Evolutionary conservation across 495 filamentous ascomycete genomes (phyloP).

Genomic region (Tirmania nivea): DNA sequence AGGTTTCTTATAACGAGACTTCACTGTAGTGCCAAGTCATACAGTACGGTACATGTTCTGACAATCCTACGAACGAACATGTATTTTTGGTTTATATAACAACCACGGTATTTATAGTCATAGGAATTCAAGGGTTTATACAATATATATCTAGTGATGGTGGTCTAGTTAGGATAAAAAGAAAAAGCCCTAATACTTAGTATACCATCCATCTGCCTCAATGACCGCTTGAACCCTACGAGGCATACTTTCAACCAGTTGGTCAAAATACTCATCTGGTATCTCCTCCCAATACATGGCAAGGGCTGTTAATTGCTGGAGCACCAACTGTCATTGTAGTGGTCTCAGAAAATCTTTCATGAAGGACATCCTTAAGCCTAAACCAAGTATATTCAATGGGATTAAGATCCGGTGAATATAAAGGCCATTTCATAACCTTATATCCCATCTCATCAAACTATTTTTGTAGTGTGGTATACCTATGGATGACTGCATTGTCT

Average conservation of each 20-base stretch:
- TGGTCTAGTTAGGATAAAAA: too few species aligned
- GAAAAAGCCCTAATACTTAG: not conserved
- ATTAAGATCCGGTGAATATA: not conserved
- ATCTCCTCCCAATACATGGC: not conserved
- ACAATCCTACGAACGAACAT: too few species aligned
- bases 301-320: not conserved
- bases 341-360: not conserved
- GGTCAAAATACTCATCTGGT: conserved; percentile 1
- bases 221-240: too few species aligned
- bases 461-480: not conserved
- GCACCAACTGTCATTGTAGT: not conserved
- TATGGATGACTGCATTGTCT: not conserved
- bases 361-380: not conserved
- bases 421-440: not conserved
- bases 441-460: not conserved
- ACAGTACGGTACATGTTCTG: too few species aligned
- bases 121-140: too few species aligned
- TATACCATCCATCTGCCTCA: too few species aligned
- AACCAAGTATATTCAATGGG: not conserved
- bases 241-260: too few species aligned
- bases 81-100: too few species aligned
- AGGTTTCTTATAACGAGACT: too few species aligned
- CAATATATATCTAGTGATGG: too few species aligned
- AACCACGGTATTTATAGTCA: too few species aligned
- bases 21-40: too few species aligned